Conservation (phyloP, 2,329 filamentous ascomycete genomes). For the Xylariaceae sp. region DNA sequence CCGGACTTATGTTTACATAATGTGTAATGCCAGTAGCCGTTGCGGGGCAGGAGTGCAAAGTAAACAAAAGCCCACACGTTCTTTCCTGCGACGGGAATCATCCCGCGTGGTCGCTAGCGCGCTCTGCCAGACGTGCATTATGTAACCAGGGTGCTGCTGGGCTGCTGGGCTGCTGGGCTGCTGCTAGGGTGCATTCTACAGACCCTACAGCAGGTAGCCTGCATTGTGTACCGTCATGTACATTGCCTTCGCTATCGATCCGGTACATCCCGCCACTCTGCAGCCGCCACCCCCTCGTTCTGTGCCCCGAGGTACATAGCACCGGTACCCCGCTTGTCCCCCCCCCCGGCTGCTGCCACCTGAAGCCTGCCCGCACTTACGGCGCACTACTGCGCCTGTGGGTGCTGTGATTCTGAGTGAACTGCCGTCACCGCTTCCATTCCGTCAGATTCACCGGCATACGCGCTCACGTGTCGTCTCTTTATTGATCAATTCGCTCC, state of each 20-base stretch:
- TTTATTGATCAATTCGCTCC: constrained; percentile 16
- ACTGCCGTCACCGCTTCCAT: background rate
- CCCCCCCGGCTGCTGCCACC: background rate
- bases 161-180: background rate
- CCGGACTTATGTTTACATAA: background rate
- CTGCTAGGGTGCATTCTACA: background rate
- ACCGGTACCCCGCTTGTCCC: background rate
- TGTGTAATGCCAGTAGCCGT: constrained; percentile 8
- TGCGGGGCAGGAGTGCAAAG: constrained; percentile 26
- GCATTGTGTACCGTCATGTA: background rate
- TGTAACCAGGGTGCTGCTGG: background rate
- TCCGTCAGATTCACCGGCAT: background rate
- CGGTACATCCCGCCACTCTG: too few species aligned
- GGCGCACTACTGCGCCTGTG: background rate
- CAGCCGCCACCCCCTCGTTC: too few species aligned
- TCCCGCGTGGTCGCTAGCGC: constrained; percentile 2
- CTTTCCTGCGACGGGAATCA: constrained; percentile 2
- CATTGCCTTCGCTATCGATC: background rate
- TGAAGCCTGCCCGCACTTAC: background rate
- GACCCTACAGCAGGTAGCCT: background rate
- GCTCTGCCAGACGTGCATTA: background rate
- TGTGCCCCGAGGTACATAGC: background rate
- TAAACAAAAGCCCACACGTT: constrained; percentile 28
- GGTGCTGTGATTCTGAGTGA: background rate
- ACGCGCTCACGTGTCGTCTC: constrained; percentile 17